Conservation (phyloP, 1,284 basidiomycete genomes). For the Tilletia horrida region DNA sequence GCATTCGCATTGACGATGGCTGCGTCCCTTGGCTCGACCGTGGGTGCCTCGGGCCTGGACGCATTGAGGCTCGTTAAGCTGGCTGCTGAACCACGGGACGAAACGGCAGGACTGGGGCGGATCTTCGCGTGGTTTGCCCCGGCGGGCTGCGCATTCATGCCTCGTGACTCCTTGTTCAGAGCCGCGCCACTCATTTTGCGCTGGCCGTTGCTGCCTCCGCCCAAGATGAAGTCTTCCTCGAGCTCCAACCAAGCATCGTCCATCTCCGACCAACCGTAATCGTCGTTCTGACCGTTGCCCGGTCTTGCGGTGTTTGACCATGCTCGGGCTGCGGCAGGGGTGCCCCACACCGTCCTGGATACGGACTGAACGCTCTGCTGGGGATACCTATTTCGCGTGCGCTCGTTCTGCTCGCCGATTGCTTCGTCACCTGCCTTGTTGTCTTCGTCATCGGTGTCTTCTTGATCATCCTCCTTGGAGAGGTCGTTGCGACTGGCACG, state of each 20-base stretch:
- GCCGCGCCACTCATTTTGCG: not conserved
- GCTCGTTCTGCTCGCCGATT: too few relatives aligned
- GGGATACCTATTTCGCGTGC: too few relatives aligned
- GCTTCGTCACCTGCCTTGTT: not conserved
- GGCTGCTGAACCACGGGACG: not conserved
- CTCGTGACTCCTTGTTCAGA: slow-evolving; percentile 7
- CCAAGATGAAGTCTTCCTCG: slow-evolving; percentile 49
- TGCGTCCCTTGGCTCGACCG: too few relatives aligned
- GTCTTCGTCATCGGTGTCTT: slow-evolving; percentile 9
- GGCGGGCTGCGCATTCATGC: not conserved
- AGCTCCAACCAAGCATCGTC: slow-evolving; percentile 53
- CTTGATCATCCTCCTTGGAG: too few relatives aligned
- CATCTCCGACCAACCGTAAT: slow-evolving; percentile 35
- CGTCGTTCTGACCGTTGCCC: slow-evolving; percentile 2
- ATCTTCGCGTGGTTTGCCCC: not conserved
- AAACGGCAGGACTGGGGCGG: not conserved
- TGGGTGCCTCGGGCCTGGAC: too few relatives aligned
- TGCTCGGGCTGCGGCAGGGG: slow-evolving; percentile 31
- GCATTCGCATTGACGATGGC: too few relatives aligned
- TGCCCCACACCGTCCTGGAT: slow-evolving; percentile 51
- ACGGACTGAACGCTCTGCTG: too few relatives aligned
- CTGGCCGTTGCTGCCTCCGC: slow-evolving; percentile 23
- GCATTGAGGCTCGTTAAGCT: not conserved
- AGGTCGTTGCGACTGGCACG: slow-evolving; percentile 12
- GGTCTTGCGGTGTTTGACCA: not conserved